Evolutionary conservation across 371 early-diverging fungal species (phyloP), one percentile per base, ranked within the genome.

Genomic region (Lichtheimia ramosa): DNA sequence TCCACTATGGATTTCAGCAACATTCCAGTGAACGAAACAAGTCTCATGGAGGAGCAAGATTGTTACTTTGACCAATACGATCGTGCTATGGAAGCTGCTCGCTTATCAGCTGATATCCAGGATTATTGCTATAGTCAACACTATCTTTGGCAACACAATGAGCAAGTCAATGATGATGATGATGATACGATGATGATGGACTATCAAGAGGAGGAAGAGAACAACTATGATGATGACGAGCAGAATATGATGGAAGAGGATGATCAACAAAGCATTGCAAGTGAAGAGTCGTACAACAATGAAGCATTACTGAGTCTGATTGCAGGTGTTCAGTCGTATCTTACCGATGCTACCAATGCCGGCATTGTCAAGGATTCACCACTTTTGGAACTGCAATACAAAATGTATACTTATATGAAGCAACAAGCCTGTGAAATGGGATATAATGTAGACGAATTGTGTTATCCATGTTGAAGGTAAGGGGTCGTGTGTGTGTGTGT

Each of bases 391-490:
- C 64, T 77, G 16, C 77, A 77, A 63, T 77, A 77, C 56, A 77
- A 77, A 59, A 77, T 77, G 72, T 77, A 77, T 43, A 70, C 66
- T 51, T 77, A 73, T 56, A 72, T 77, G 55, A 77, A 70, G 48
- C 77, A 74, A 56, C 70, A 69, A 56, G 74, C 70, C 18, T 65
- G 46, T 34, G 71, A 77, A 48, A 63, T 73, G 66, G 56, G 56
- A 51, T 51, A 51, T 12, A 34, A 25, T 34, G 25, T 13, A 6
- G 51, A 51, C 7, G 15, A 25, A 3, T 18, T 51, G 21, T 25
- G 16, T n/a, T 51, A 51, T 51, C 52, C 46, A 21, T 46, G 46
- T 8, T 34, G 10, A 34, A 34, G 34, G 34, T 34, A 34, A 34
- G 34, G 34, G 34, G 34, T 34, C 10, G 34, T 6, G 10, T 34